Evolutionary conservation across 352 stramenopile species (phyloP).

Genomic region (Phytophthora cactorum): DNA sequence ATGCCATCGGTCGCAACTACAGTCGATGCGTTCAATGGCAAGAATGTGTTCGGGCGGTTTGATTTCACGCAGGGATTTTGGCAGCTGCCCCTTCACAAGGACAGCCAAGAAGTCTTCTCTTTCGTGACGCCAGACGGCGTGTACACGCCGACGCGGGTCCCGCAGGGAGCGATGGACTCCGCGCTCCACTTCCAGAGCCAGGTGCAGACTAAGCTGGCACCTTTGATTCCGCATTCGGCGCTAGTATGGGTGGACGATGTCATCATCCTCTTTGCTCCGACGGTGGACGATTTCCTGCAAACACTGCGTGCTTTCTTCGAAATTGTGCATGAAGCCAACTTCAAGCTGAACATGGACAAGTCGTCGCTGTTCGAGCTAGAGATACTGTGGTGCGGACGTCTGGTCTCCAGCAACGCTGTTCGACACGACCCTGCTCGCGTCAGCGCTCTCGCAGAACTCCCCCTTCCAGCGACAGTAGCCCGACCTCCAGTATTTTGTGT

Average conservation of each 20-base stretch:
- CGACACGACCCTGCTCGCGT: neutral
- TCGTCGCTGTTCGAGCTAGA: neutral
- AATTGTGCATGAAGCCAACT: neutral
- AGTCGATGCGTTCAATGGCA: neutral
- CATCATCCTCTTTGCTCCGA: too few species aligned
- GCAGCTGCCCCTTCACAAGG: neutral
- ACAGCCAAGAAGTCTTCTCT: neutral
- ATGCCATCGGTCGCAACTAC: neutral
- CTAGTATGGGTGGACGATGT: neutral
- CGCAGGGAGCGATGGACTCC: neutral
- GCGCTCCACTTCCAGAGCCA: neutral
- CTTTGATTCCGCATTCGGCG: neutral
- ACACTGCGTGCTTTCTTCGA: neutral
- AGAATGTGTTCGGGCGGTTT: neutral
- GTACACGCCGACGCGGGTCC: neutral
- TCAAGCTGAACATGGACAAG: neutral
- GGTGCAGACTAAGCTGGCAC: neutral
- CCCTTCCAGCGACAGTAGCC: neutral
- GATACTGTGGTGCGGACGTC: neutral
- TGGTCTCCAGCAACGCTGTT: neutral
- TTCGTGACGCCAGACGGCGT: neutral
- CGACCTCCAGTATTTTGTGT: too few species aligned
- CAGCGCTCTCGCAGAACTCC: neutral
- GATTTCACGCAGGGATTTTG: constrained; percentile 1
- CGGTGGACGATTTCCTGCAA: neutral